These are phyloP conservation scores for Lasiodiplodia gonubiensis DNA, from an alignment of 2,329 filamentous ascomycete species.

Conservation along the genomic window DNA sequence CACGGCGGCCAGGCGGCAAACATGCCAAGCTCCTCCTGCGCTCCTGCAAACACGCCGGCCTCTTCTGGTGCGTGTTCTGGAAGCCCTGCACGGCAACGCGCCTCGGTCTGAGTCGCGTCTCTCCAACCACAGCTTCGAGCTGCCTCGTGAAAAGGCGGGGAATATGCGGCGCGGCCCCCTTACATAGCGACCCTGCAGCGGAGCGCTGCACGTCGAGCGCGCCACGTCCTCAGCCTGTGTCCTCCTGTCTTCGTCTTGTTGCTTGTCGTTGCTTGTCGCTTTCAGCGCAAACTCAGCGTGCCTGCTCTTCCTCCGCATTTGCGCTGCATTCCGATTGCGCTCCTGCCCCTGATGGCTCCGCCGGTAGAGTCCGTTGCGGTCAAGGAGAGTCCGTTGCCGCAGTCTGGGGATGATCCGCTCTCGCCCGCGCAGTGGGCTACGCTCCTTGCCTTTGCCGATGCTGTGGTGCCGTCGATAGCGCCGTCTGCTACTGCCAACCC, in stretches of 20 bases:
- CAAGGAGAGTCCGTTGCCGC: conserved; percentile 48
- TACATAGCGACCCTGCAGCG: conserved; percentile 16
- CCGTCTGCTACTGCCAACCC: conserved; percentile 45
- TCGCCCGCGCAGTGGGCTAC: conserved; percentile 64
- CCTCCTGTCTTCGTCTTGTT: neutral
- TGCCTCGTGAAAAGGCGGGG: conserved; percentile 24
- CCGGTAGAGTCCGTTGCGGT: neutral
- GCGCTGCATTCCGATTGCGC: neutral
- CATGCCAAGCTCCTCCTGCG: conserved; percentile 10
- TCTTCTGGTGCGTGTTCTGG: conserved; percentile 5
- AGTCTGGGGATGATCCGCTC: conserved; percentile 55
- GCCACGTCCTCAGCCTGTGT: neutral
- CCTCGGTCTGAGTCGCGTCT: conserved; percentile 7
- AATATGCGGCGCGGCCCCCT: conserved; percentile 5
- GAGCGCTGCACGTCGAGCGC: neutral
- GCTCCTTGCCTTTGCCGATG: conserved; percentile 62
- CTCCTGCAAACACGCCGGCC: conserved; percentile 11
- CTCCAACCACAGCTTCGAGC: neutral
- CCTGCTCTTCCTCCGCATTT: conserved; percentile 7
- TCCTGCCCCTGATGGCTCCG: conserved; percentile 1
- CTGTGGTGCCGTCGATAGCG: conserved; percentile 65
- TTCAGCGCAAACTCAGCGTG: neutral
- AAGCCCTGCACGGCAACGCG: neutral
- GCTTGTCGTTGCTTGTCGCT: neutral
- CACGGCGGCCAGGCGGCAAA: conserved; percentile 12